Evolutionary conservation across 805 yeast species (phyloP).

Genomic region (Candida methanosorbosa): DNA sequence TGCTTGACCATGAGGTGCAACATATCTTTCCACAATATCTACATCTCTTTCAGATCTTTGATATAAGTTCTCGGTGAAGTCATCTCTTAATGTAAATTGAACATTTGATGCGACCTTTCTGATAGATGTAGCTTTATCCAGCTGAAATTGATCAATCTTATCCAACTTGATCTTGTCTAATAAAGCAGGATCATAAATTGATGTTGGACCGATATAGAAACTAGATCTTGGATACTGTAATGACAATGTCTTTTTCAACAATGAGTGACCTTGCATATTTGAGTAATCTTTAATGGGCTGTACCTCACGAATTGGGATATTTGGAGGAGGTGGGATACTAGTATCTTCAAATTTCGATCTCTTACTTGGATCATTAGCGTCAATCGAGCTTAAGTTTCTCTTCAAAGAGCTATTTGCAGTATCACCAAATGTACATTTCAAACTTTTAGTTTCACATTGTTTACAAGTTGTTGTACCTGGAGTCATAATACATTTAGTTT

Average conservation of each 20-base stretch:
- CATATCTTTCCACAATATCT: conserved; percentile 74
- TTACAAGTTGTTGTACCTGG: conserved; percentile 60
- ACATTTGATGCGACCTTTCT: conserved; percentile 73
- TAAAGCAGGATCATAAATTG: conserved; percentile 67
- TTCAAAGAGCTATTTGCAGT: conserved; percentile 31
- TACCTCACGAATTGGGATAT: conserved; percentile 37
- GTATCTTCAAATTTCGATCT: conserved; percentile 25
- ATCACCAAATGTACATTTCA: conserved; percentile 69
- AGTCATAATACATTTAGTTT: conserved; percentile 66
- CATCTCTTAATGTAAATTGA: conserved; percentile 75
- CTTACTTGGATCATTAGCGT: conserved; percentile 15
- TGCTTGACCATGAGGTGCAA: conserved; percentile 88
- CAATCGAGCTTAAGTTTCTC: conserved; percentile 24
- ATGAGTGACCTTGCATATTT: conserved; percentile 49
- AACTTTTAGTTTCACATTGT: conserved; percentile 66
- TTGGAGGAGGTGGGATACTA: conserved; percentile 27
- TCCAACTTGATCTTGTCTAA: conserved; percentile 56
- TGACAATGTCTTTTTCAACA: conserved; percentile 61
- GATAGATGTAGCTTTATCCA: conserved; percentile 56
- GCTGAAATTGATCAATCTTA: conserved; percentile 73
- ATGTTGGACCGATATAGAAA: conserved; percentile 82
- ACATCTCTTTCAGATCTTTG: conserved; percentile 66
- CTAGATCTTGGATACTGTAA: conserved; percentile 86
- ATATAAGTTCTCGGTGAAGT: conserved; percentile 62
- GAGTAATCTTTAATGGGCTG: conserved; percentile 65